Percentiles rank a stretch among this genome's conserved stretches.
These are phyloP conservation scores for Neurospora cerealis DNA, from an alignment of 495 filamentous ascomycete genomes.

Conservation along the genomic window DNA sequence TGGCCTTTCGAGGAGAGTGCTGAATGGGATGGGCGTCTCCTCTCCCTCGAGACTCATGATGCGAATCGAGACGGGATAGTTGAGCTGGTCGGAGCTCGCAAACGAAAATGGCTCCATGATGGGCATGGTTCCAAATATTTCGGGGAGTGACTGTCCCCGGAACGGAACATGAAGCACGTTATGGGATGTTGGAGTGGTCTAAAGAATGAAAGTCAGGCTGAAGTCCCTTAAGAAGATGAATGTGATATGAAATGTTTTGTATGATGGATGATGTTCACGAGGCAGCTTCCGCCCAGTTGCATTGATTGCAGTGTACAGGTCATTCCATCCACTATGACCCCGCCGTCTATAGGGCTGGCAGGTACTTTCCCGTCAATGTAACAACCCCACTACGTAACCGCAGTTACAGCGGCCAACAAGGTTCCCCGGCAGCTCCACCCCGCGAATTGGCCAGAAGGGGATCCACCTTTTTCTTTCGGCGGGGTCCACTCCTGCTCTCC, in stretches of 20 bases:
- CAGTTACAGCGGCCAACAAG: background rate
- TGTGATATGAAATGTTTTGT: background rate
- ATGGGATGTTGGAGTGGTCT: background rate
- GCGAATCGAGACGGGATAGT: slow-evolving; percentile 71
- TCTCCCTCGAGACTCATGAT: slow-evolving; percentile 85
- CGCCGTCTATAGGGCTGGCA: background rate
- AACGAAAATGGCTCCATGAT: slow-evolving; percentile 92
- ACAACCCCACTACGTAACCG: background rate
- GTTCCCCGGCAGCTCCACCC: background rate
- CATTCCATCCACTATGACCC: background rate
- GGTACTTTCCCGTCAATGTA: background rate
- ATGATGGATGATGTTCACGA: background rate
- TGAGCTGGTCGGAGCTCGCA: slow-evolving; percentile 70
- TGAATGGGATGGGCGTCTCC: slow-evolving; percentile 67
- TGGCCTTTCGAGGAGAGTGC: slow-evolving; percentile 63
- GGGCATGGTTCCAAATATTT: background rate
- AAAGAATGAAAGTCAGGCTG: background rate
- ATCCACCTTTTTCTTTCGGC: background rate
- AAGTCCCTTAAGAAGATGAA: background rate
- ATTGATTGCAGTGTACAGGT: background rate
- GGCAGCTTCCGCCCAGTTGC: no score
- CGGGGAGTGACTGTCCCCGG: background rate
- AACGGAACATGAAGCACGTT: background rate
- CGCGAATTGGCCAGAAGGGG: background rate
- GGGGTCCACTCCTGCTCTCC: background rate